phyloP scores from a whole-genome alignment of 108 stramenopile genomes.

The Schizochytrium sp. region DNA sequence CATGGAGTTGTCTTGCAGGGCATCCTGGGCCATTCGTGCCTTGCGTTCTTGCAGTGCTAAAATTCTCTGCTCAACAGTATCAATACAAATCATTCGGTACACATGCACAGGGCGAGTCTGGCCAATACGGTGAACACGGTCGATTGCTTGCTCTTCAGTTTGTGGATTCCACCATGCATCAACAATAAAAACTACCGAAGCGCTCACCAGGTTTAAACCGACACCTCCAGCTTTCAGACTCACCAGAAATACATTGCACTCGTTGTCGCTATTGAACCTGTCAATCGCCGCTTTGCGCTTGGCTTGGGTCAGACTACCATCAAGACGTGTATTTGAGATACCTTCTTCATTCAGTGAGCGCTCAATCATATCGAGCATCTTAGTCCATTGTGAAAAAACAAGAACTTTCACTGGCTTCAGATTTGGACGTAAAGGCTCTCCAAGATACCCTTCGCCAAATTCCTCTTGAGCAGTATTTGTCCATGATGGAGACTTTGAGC shows the following conservation, averaged over 20 bases:
- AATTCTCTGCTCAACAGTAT: conserved; percentile 97
- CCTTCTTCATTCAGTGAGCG: conserved; percentile 63
- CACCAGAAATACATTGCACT: conserved; percentile 41
- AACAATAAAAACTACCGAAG: conserved; percentile 66
- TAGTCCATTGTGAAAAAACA: conserved; percentile 78
- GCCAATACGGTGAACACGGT: conserved; percentile 95
- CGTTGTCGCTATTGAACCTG: conserved; percentile 64
- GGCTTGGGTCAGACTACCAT: conserved; percentile 58
- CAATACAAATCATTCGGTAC: conserved; percentile 91
- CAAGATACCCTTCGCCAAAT: background rate
- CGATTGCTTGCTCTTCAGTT: conserved; percentile 93
- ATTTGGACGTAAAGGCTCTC: background rate
- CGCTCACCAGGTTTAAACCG: conserved; percentile 70
- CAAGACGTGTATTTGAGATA: background rate
- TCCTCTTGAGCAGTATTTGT: background rate
- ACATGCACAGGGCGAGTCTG: conserved; percentile 93
- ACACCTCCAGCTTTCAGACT: conserved; percentile 71
- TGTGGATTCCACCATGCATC: conserved; percentile 73
- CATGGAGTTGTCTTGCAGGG: conserved; percentile 75
- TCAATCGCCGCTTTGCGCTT: conserved; percentile 67
- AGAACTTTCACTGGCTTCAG: conserved; percentile 70
- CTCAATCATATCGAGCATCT: conserved; percentile 76
- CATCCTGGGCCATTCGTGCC: conserved; percentile 91
- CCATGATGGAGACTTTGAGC: background rate
- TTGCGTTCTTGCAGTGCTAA: conserved; percentile 97